Conservation (phyloP, 2,329 filamentous ascomycete genomes). For the Phaeosphaeriaceae sp. region DNA sequence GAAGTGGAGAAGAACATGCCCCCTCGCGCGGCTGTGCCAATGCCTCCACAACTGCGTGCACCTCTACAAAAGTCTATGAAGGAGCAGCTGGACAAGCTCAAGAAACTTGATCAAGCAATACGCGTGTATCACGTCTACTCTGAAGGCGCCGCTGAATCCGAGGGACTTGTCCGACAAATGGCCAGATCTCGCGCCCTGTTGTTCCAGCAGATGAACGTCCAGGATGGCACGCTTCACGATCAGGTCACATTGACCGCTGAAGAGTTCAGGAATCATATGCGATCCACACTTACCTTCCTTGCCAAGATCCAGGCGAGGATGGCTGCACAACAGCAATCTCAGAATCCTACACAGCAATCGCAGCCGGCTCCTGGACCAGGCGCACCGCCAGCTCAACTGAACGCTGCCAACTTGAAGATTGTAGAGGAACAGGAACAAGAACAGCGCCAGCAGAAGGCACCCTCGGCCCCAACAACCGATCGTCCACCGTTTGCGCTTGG, state of each 20-base stretch:
- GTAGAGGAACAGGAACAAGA: constrained; percentile 48
- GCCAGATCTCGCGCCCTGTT: constrained; percentile 33
- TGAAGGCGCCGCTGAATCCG: constrained; percentile 29
- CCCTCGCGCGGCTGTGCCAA: constrained; percentile 25
- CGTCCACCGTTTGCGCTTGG: constrained; percentile 61
- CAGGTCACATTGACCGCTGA: constrained; percentile 37
- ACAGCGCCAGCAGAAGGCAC: constrained; percentile 57
- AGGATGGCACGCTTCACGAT: constrained; percentile 36
- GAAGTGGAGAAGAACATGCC: constrained; percentile 39
- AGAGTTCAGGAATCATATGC: constrained; percentile 35
- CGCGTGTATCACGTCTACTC: constrained; percentile 39
- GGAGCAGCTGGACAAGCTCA: constrained; percentile 32
- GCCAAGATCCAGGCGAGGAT: constrained; percentile 35
- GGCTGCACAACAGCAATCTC: constrained; percentile 27
- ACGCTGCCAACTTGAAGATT: constrained; percentile 46
- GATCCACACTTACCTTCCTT: constrained; percentile 36
- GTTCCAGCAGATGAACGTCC: constrained; percentile 36
- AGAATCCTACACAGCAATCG: constrained; percentile 21
- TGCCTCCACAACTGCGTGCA: constrained; percentile 29
- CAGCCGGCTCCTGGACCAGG: constrained; percentile 24
- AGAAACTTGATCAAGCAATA: constrained; percentile 40
- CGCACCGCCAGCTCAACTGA: constrained; percentile 39
- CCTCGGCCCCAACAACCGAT: constrained; percentile 58
- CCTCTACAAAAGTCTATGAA: constrained; percentile 36
- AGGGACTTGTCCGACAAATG: constrained; percentile 34